Conservation (phyloP, 2,329 filamentous ascomycete genomes). For the Hypocrella siamensis region DNA sequence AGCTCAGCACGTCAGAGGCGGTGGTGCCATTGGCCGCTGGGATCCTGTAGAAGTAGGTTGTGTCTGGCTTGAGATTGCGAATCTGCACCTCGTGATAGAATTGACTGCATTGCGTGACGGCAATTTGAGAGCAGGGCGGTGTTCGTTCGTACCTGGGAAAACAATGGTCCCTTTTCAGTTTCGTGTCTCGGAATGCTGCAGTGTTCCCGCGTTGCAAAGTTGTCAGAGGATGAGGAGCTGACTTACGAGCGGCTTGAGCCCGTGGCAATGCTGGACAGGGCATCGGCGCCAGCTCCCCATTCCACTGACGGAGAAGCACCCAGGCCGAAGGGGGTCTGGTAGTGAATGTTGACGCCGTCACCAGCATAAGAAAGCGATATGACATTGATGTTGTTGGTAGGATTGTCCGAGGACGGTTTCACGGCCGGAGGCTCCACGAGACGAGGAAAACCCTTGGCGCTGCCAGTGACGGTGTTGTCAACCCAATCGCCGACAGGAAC, state of each 20-base stretch:
- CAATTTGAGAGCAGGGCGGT: slow-evolving; percentile 28
- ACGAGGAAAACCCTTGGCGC: slow-evolving; percentile 34
- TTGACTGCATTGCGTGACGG: slow-evolving; percentile 32
- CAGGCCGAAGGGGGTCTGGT: slow-evolving; percentile 37
- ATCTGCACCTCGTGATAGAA: slow-evolving; percentile 35
- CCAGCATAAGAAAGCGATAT: slow-evolving; percentile 31
- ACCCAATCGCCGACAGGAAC: slow-evolving; percentile 36
- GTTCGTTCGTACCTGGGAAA: slow-evolving; percentile 29
- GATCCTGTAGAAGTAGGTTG: slow-evolving; percentile 35
- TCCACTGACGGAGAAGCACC: slow-evolving; percentile 23
- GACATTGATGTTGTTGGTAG: slow-evolving; percentile 37
- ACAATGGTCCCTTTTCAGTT: background rate
- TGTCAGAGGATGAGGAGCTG: background rate
- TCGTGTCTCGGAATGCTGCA: background rate
- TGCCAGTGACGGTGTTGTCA: slow-evolving; percentile 30
- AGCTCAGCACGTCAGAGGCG: slow-evolving; percentile 25
- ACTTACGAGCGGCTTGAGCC: slow-evolving; percentile 11
- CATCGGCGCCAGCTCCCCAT: slow-evolving; percentile 22
- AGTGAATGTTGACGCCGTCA: slow-evolving; percentile 34
- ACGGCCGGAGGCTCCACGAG: slow-evolving; percentile 33
- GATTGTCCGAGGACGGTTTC: slow-evolving; percentile 22
- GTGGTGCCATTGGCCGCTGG: slow-evolving; percentile 32
- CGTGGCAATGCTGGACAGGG: slow-evolving; percentile 17
- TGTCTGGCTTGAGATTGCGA: slow-evolving; percentile 20
- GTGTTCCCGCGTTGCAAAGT: background rate